Evolutionary conservation across 148 eudicot species (phyloP), one percentile per base, ranked within the genome.

Genomic region (Beta vulgaris): DNA sequence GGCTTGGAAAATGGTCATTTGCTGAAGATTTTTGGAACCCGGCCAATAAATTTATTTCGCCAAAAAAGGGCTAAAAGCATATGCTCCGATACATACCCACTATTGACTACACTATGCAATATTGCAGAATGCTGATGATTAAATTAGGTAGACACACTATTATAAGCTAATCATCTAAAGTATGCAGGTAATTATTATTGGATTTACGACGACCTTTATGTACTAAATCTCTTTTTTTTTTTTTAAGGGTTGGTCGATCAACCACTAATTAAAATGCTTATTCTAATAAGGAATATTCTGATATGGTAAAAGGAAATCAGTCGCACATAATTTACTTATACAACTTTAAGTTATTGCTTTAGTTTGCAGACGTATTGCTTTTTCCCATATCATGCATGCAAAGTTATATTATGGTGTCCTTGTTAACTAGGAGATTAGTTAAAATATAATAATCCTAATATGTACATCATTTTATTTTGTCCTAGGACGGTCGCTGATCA

Each of bases 261-360:
- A 37, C 46, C 44, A 64, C 68, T 64, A 21, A 64, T 64, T 35
- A 64, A 37, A 13, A 44, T 63, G 68, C 9, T 19, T 36, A 36
- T n/a, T 64, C 40, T 64, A 64, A 9, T n/a, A 28, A 64, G 28
- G 68, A 44, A 64, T 64, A 64, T 64, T 19, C 46, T 21, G 44
- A 21, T 64, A 7, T 64, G 68, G n/a, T n/a, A 64, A 64, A 64
- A 64, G 28, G 44, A 64, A 64, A 64, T 64, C n/a, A 64, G 68
- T 64, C 28, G 46, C 37, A 62, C 42, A 19, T 29, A 3, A 60
- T 62, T 62, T 34, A 35, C 67, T 62, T 62, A n/a, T 34, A 62
- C 57, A 51, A 8, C 21, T 32, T 62, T 16, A 6, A 16, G 18
- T 3, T 35, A 32, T 3, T 35, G 26, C 23, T 32, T 62, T 62